These are phyloP conservation scores for Hymenoscyphus linearis DNA, from an alignment of 2,329 filamentous ascomycete genomes.

Conservation along the genomic window DNA sequence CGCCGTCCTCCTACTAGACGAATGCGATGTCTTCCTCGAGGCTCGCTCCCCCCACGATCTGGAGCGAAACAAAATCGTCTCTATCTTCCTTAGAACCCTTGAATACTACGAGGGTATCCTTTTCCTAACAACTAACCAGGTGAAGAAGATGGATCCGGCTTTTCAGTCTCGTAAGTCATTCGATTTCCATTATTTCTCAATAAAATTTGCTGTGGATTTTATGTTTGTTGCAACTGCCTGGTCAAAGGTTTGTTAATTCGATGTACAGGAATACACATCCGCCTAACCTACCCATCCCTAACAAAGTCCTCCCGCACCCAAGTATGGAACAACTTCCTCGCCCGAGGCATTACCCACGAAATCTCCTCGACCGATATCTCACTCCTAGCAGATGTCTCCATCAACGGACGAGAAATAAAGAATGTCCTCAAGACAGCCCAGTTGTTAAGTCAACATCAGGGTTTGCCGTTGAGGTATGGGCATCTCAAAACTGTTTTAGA, in stretches of 20 bases:
- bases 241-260: not conserved
- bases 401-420: conserved; percentile 35
- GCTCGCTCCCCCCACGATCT: conserved; percentile 30
- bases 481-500: conserved; percentile 23
- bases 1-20: conserved; percentile 33
- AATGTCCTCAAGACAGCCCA: conserved; percentile 32
- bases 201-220: not conserved
- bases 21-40: conserved; percentile 36
- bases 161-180: conserved; percentile 27
- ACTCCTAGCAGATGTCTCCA: conserved; percentile 19
- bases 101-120: conserved; percentile 36
- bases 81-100: conserved; percentile 32
- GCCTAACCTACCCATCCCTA: conserved; percentile 25
- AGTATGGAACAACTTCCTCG: conserved; percentile 20
- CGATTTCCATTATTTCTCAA: not conserved
- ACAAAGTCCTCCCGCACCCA: conserved; percentile 16
- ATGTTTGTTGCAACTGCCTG: not conserved
- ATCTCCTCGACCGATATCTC: conserved; percentile 20
- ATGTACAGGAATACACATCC: conserved; percentile 26
- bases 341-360: conserved; percentile 11
- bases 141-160: conserved; percentile 32
- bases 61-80: conserved; percentile 36
- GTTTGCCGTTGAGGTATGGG: conserved; percentile 16
- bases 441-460: conserved; percentile 26
- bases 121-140: conserved; percentile 34